These are phyloP conservation scores for Dioszegia aurantiaca DNA, from an alignment of 768 basidiomycete species.

Conservation along the genomic window DNA sequence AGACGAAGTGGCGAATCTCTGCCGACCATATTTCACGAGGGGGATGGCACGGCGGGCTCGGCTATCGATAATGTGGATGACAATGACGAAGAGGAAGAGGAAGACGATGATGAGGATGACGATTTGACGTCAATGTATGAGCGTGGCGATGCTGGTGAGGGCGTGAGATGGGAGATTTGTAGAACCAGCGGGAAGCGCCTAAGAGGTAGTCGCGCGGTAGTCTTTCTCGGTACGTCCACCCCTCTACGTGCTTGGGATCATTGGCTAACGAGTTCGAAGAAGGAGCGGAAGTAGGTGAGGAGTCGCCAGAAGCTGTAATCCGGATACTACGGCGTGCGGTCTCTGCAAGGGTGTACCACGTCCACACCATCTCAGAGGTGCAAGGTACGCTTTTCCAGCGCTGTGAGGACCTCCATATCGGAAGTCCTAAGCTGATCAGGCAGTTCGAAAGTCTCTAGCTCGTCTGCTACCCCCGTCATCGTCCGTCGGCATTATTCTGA, in stretches of 20 bases:
- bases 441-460: neutral
- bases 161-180: constrained; percentile 28
- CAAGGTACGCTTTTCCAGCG: neutral
- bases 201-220: constrained; percentile 19
- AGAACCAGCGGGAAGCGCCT: constrained; percentile 1
- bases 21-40: no score
- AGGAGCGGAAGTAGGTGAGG: neutral
- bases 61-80: no score
- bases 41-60: neutral
- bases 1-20: constrained; percentile 1
- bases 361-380: neutral
- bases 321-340: constrained; percentile 10
- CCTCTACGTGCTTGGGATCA: neutral
- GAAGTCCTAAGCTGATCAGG: neutral
- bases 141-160: neutral
- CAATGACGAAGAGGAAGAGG: constrained; percentile 14
- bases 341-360: constrained; percentile 15
- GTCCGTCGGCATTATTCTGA: neutral
- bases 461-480: neutral
- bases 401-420: no score
- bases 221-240: constrained; percentile 20
- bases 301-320: neutral
- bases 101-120: constrained; percentile 34
- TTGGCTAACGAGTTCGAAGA: neutral
- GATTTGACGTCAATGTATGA: constrained; percentile 20